Evolutionary conservation across 352 stramenopile species (phyloP).

Genomic region (Globisporangium radiosum): DNA sequence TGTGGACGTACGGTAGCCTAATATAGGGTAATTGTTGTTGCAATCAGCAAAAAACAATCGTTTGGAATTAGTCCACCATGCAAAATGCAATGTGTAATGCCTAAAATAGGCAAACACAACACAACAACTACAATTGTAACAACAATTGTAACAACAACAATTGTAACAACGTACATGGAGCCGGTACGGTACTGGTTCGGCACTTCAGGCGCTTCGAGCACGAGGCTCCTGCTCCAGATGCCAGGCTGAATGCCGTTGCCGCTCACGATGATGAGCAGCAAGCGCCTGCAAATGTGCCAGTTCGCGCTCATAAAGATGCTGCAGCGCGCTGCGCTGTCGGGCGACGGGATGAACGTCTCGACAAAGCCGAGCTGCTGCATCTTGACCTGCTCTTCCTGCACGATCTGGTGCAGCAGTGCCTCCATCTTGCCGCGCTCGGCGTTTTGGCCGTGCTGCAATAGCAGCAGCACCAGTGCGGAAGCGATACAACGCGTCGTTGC

Average conservation of each 20-base stretch:
- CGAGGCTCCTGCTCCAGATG: slow-evolving; percentile 81
- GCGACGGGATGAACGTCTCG: slow-evolving; percentile 72
- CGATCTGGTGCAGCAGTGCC: slow-evolving; percentile 74
- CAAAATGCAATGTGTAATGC: not conserved
- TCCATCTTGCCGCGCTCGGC: slow-evolving; percentile 66
- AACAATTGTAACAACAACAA: not conserved
- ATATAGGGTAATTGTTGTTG: not conserved
- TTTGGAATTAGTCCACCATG: not conserved
- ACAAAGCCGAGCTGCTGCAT: slow-evolving; percentile 82
- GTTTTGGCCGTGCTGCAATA: slow-evolving; percentile 10
- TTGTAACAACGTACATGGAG: slow-evolving; percentile 39
- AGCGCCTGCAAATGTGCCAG: slow-evolving; percentile 70
- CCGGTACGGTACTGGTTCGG: slow-evolving; percentile 77
- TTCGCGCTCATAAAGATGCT: slow-evolving; percentile 81
- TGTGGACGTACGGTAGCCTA: slow-evolving; percentile 72
- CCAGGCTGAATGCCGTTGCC: slow-evolving; percentile 81
- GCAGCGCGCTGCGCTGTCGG: slow-evolving; percentile 55
- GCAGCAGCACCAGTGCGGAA: no score
- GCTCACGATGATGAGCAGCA: slow-evolving; percentile 74
- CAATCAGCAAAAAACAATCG: no score
- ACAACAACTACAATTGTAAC: not conserved
- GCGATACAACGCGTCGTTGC: no score
- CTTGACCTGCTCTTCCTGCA: slow-evolving; percentile 80
- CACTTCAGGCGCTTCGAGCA: slow-evolving; percentile 61
- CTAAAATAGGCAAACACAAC: not conserved